Percentiles rank a stretch among this genome's conserved stretches.
These are phyloP conservation scores for Penicillium coffeae DNA, from an alignment of 495 filamentous ascomycete genomes.

Conservation along the genomic window DNA sequence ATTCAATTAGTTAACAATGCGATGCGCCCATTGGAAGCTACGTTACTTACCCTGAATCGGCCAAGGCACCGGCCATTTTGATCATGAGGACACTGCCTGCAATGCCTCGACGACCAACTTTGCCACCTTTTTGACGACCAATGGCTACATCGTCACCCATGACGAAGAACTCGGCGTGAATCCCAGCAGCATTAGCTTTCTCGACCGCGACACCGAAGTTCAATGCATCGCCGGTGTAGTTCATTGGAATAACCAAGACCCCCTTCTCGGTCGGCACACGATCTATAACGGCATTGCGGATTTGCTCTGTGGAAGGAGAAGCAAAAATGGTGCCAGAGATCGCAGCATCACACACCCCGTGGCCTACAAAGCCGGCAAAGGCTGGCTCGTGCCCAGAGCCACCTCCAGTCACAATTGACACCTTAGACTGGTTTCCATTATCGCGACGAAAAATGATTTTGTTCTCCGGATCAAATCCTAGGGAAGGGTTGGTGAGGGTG, in stretches of 20 bases:
- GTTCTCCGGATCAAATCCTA: not conserved
- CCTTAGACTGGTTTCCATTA: not conserved
- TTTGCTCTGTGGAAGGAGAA: not conserved
- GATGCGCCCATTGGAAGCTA: too few species aligned
- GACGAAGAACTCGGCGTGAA: not conserved
- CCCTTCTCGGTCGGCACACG: not conserved
- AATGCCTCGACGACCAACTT: not conserved
- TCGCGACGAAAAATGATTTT: not conserved
- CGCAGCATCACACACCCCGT: not conserved
- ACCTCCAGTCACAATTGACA: not conserved
- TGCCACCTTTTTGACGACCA: not conserved
- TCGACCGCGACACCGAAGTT: not conserved
- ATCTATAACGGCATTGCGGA: not conserved
- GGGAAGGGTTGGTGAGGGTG: not conserved
- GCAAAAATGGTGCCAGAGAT: not conserved
- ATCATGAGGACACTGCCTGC: not conserved
- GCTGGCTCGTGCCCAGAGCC: not conserved
- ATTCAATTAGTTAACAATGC: too few species aligned
- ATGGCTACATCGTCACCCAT: not conserved
- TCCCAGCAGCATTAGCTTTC: not conserved
- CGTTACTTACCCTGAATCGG: not conserved
- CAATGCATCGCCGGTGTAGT: not conserved
- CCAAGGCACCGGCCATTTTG: not conserved
- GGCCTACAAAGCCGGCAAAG: not conserved
- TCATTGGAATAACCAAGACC: not conserved